Base-by-base conservation (phyloP, 2,329 filamentous ascomycete genomes). In the Colletotrichum sp. region DNA sequence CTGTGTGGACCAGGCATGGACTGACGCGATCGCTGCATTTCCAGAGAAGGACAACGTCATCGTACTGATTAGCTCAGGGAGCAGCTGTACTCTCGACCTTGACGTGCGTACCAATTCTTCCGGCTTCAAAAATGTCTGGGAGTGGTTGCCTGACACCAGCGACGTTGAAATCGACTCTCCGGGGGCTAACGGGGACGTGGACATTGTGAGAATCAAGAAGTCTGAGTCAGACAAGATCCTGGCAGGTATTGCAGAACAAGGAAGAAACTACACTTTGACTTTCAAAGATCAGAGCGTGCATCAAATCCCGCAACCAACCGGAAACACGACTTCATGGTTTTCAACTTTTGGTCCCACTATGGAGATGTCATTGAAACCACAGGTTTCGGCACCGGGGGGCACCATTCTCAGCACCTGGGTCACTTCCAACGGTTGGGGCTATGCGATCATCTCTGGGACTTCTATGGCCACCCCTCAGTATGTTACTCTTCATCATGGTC, bases 391-490 rank as follows among this genome's bases (percentile, higher is more conserved):
- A 28, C 69, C 73, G 4, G 73, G 73, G 4, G 73, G 73, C 16
- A 72, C 68, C 1, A 76, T 76, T 36, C 73, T 76, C 10, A 72
- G 69, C 21, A 76, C 69, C 4, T 76, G 73, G 73, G 73, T 76
- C 5, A 72, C 73, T 30, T 76, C 73, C 3, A 64, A 76, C 16
- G 69, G 69, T 15, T 72, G 68, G 69, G 69, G 73, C 24, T 76
- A 76, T 28, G 73, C 69, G 9, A 65, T 76, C 36, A 76, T 76
- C 16, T 76, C 73, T n/a, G 63, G 69, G 13, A 76, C 73, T 13
- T 76, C 73, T 7, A 76, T 76, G 73, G 68, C 73, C 6, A 72
- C 73, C 4, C 69, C 72, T 21, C 72, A 71, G 71, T 73, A 73
- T 26, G 71, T 70, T 9, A 18, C 16, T 9, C 15, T 30, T 28